These are phyloP conservation scores for Claviceps lovelessii DNA, from an alignment of 2,329 filamentous ascomycete genomes.

Conservation along the genomic window DNA sequence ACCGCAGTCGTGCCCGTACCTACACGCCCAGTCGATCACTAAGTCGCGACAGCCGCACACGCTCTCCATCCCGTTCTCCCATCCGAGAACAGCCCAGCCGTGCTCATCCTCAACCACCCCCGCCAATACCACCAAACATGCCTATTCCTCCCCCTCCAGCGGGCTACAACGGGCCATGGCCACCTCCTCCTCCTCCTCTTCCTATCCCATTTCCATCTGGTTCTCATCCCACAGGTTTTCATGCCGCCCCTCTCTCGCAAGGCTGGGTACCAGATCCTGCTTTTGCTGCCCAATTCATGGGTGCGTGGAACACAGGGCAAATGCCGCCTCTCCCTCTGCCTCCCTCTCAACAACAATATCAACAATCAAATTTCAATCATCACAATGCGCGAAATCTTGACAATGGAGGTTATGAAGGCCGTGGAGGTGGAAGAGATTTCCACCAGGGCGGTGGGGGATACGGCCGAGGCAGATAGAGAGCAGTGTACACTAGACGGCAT, in stretches of 20 bases:
- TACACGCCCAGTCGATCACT: conserved; percentile 13
- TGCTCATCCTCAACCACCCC: conserved; percentile 13
- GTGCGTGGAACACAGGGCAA: conserved; percentile 12
- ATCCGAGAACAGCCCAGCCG: neutral
- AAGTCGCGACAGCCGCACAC: conserved; percentile 11
- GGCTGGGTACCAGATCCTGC: conserved; percentile 17
- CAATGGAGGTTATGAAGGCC: conserved; percentile 13
- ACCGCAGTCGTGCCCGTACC: conserved; percentile 12
- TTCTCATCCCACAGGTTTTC: neutral
- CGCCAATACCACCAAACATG: conserved; percentile 3
- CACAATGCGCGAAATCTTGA: conserved; percentile 16
- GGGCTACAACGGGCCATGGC: conserved; percentile 29
- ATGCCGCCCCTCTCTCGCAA: conserved; percentile 4
- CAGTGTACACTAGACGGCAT: neutral
- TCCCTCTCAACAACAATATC: conserved; percentile 2
- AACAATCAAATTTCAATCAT: neutral
- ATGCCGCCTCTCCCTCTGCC: conserved; percentile 9
- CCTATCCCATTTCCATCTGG: conserved; percentile 3
- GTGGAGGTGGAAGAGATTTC: conserved; percentile 9
- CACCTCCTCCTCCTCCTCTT: conserved; percentile 19
- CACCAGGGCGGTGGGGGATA: conserved; percentile 1
- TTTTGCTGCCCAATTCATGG: conserved; percentile 15
- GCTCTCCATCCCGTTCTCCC: conserved; percentile 9
- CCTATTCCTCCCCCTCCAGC: conserved; percentile 20
- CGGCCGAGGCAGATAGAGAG: neutral